Conservation (phyloP, 192 early-diverging fungal genomes). For the Backusella mclennaniae region DNA sequence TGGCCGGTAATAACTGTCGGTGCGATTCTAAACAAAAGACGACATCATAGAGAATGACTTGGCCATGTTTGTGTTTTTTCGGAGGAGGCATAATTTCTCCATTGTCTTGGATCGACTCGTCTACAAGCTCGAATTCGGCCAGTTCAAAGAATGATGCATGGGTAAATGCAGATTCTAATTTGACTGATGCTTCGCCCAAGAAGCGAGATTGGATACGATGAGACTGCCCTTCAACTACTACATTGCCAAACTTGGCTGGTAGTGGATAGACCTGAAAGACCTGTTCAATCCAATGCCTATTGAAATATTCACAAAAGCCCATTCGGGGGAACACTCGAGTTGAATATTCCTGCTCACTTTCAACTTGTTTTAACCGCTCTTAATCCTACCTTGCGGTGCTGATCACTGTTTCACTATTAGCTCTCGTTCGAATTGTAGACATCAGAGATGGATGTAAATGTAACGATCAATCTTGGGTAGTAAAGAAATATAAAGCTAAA, state of each 20-base stretch:
- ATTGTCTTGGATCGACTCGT: slow-evolving; percentile 8
- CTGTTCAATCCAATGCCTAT: slow-evolving; percentile 8
- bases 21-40: slow-evolving; percentile 15
- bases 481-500: background rate
- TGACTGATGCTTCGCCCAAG: slow-evolving; percentile 36
- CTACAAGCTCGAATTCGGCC: background rate
- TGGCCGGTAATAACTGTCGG: background rate
- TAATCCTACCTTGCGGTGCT: slow-evolving; percentile 2
- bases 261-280: background rate
- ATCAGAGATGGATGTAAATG: background rate
- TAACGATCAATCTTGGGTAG: background rate
- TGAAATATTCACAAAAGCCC: background rate
- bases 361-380: background rate
- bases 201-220: slow-evolving; percentile 18
- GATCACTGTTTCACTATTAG: background rate
- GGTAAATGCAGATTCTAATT: background rate
- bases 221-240: background rate
- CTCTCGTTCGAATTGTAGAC: slow-evolving; percentile 8
- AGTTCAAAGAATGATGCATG: slow-evolving; percentile 15
- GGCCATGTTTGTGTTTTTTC: slow-evolving; percentile 16
- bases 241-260: background rate
- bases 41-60: slow-evolving; percentile 17
- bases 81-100: slow-evolving; percentile 6
- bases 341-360: background rate
- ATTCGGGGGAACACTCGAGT: background rate